A percentile compares a stretch with the other conserved stretches of the same genome.
phyloP scores from a whole-genome alignment of 495 filamentous ascomycete species.

The Copromyces sp. region DNA sequence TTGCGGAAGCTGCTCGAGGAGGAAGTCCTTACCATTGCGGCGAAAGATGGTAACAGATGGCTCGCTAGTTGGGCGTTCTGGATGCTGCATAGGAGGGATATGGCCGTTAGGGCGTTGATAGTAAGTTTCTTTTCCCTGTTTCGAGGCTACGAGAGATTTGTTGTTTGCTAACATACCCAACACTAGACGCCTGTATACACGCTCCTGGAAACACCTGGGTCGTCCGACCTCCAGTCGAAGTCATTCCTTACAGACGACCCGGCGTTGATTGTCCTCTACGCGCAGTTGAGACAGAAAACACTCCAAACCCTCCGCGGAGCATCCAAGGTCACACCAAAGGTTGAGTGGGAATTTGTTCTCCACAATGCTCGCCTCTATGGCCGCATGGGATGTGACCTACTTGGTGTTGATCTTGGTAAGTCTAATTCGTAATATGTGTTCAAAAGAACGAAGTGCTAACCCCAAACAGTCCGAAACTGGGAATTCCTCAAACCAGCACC shows the following conservation, averaged over 20 bases:
- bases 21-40: constrained; percentile 66
- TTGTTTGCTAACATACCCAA: constrained; percentile 7
- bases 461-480: constrained; percentile 59
- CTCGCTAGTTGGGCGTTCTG: constrained; percentile 93
- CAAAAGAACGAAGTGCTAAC: neutral
- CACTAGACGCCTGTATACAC: constrained; percentile 64
- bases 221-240: constrained; percentile 56
- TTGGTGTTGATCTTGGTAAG: constrained; percentile 69
- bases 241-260: constrained; percentile 86
- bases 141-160: neutral
- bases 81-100: constrained; percentile 75
- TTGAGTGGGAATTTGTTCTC: constrained; percentile 83
- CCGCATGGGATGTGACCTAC: constrained; percentile 92
- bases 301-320: constrained; percentile 78
- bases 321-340: constrained; percentile 64
- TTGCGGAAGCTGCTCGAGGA: constrained; percentile 67
- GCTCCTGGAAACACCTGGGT: constrained; percentile 49
- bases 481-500: constrained; percentile 57
- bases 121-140: constrained; percentile 23
- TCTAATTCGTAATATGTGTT: neutral
- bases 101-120: constrained; percentile 79
- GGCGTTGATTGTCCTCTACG: constrained; percentile 75
- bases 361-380: constrained; percentile 83
- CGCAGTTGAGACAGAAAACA: constrained; percentile 75
- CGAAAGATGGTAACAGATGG: constrained; percentile 81